Percentiles rank a stretch among this genome's conserved stretches.
Evolutionary conservation across 1,139 yeast genomes (phyloP).

Genomic region (Candida freyschussii): DNA sequence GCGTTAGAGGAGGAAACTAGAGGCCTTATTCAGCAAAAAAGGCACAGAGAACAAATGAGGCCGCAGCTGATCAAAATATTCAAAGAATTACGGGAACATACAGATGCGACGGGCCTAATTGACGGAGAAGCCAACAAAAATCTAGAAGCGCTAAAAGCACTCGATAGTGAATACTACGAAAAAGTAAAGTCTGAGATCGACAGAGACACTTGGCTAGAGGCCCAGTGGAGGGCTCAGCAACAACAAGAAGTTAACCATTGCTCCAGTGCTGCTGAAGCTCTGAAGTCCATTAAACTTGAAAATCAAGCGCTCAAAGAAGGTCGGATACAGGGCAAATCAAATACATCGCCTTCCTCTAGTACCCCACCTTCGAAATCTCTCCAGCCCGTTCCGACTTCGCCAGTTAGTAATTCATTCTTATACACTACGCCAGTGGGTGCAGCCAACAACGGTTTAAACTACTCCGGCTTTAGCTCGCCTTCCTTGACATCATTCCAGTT

Average conservation of each 20-base stretch:
- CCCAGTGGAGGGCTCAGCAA: slow-evolving; percentile 32
- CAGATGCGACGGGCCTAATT: slow-evolving; percentile 32
- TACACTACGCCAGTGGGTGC: too few relatives aligned
- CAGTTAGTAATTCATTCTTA: too few relatives aligned
- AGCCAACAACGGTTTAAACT: not conserved
- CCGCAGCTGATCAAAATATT: slow-evolving; percentile 27
- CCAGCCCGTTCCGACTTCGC: slow-evolving; percentile 5
- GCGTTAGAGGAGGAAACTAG: slow-evolving; percentile 38
- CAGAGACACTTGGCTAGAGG: slow-evolving; percentile 30
- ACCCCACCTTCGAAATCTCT: slow-evolving; percentile 3
- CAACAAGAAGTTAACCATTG: slow-evolving; percentile 26
- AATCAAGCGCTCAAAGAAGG: slow-evolving; percentile 15
- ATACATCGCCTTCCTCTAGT: too few relatives aligned
- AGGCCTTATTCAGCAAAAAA: slow-evolving; percentile 26
- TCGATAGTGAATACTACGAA: slow-evolving; percentile 29
- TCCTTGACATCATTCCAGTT: slow-evolving; percentile 2
- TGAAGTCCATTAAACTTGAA: slow-evolving; percentile 12
- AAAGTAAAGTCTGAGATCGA: slow-evolving; percentile 27
- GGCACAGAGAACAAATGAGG: slow-evolving; percentile 27
- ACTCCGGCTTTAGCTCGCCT: slow-evolving; percentile 4
- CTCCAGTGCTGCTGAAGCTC: slow-evolving; percentile 13
- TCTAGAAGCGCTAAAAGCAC: slow-evolving; percentile 23
- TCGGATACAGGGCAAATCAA: too few relatives aligned
- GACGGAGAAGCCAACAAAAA: slow-evolving; percentile 28
- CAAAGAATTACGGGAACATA: slow-evolving; percentile 24